A percentile compares a stretch with the other conserved stretches of the same genome.
Conservation (phyloP, 2,329 filamentous ascomycete species). For the Teratosphaeria destructans region DNA sequence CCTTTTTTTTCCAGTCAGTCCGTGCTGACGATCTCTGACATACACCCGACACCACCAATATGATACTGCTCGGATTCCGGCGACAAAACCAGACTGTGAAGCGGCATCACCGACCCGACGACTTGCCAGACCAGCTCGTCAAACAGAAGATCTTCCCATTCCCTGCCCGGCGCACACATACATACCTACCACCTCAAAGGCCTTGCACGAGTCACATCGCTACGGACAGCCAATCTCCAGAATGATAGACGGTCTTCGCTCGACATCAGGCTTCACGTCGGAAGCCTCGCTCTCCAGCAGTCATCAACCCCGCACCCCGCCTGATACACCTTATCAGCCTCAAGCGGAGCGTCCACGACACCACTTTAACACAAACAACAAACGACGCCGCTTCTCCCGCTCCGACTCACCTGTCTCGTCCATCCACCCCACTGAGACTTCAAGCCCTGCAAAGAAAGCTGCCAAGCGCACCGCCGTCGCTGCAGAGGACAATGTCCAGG, state of each 20-base stretch:
- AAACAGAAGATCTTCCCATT: neutral
- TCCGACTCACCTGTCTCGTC: conserved; percentile 25
- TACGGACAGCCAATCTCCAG: conserved; percentile 1
- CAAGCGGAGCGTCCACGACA: neutral
- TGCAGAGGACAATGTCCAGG: conserved; percentile 23
- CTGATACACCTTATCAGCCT: conserved; percentile 17
- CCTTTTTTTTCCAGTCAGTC: neutral
- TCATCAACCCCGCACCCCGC: conserved; percentile 17
- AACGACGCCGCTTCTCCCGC: conserved; percentile 12
- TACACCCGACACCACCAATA: conserved; percentile 11
- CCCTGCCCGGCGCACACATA: neutral
- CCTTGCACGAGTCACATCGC: neutral
- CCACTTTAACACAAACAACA: conserved; percentile 8
- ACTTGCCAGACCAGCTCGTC: conserved; percentile 17
- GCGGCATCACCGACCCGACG: conserved; percentile 19
- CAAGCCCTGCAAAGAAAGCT: conserved; percentile 21
- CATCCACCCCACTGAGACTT: conserved; percentile 28
- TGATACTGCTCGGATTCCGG: conserved; percentile 19
- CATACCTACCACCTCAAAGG: neutral
- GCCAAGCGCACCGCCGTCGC: conserved; percentile 11
- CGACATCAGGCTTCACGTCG: conserved; percentile 14
- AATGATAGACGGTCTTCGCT: conserved; percentile 12
- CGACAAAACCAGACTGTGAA: conserved; percentile 20
- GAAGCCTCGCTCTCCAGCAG: conserved; percentile 1
- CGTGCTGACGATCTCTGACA: neutral